These are phyloP conservation scores for Aurinia saxatilis DNA, from an alignment of 345 rosid genomes.

Conservation along the genomic window DNA sequence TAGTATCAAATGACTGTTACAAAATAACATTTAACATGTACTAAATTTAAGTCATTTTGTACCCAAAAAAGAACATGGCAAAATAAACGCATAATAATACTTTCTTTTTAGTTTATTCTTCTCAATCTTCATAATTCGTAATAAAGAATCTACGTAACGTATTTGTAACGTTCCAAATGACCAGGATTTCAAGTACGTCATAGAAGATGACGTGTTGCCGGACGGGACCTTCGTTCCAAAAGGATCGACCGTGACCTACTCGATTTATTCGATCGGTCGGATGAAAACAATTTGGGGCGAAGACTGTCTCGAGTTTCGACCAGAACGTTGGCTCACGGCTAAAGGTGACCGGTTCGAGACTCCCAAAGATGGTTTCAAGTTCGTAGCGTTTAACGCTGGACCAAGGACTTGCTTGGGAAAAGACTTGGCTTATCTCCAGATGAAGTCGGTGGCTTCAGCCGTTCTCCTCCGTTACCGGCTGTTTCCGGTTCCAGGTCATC, in stretches of 20 bases:
- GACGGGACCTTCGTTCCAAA: constrained; percentile 74
- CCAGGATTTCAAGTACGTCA: constrained; percentile 67
- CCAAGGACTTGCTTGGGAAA: constrained; percentile 92
- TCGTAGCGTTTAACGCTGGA: constrained; percentile 85
- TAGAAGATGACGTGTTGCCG: constrained; percentile 64
- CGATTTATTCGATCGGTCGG: constrained; percentile 82
- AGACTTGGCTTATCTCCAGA: constrained; percentile 83
- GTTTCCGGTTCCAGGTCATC: constrained; percentile 63
- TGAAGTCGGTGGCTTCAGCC: constrained; percentile 87
- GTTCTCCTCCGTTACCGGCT: constrained; percentile 74
- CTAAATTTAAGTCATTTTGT: background rate
- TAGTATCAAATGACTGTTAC: constrained; percentile 12
- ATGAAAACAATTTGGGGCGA: constrained; percentile 91
- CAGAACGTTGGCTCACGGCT: constrained; percentile 72
- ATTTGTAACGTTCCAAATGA: constrained; percentile 12
- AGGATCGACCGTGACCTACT: constrained; percentile 81
- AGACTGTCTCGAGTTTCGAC: constrained; percentile 72
- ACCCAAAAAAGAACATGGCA: background rate
- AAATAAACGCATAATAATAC: background rate
- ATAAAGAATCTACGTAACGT: constrained; percentile 6
- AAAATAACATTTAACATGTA: background rate
- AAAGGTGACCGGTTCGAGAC: constrained; percentile 51
- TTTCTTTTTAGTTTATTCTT: background rate
- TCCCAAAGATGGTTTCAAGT: constrained; percentile 78
- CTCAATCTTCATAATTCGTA: background rate